Evolutionary conservation across 2,329 filamentous ascomycete genomes (phyloP).

Genomic region (Cladosporium phlei): DNA sequence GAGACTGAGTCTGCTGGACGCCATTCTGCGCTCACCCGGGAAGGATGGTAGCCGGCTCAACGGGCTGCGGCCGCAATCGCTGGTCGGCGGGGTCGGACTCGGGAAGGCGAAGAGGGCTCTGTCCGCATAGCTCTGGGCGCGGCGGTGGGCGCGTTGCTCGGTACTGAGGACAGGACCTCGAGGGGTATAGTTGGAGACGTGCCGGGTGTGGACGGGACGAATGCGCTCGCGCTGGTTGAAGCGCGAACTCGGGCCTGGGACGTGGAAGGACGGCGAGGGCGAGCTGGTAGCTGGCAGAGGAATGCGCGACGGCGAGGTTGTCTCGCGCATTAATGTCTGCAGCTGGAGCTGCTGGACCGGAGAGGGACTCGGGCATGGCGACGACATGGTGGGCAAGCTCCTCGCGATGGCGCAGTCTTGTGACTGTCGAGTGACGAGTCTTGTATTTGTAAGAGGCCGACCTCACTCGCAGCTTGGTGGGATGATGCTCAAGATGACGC

Average conservation of each 20-base stretch:
- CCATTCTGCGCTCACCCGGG: conserved; percentile 17
- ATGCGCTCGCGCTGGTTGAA: conserved; percentile 27
- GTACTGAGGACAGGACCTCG: conserved; percentile 26
- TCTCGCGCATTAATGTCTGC: too few species aligned
- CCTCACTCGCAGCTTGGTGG: too few species aligned
- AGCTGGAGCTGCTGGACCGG: too few species aligned
- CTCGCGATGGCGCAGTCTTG: too few species aligned
- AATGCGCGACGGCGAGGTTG: conserved; percentile 14
- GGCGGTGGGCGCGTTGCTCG: conserved; percentile 26
- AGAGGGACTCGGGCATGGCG: too few species aligned
- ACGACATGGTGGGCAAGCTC: conserved; percentile 13
- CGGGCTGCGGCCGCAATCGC: conserved; percentile 8
- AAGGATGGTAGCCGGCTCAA: conserved; percentile 8
- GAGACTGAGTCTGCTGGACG: conserved; percentile 17
- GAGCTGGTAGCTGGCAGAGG: conserved; percentile 2
- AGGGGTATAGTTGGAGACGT: conserved; percentile 18
- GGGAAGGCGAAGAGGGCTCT: neutral
- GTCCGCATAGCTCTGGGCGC: conserved; percentile 19
- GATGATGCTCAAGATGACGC: too few species aligned
- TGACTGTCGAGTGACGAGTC: too few species aligned
- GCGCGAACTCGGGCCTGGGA: conserved; percentile 28
- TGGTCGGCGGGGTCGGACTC: conserved; percentile 16
- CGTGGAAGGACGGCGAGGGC: neutral
- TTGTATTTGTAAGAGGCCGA: too few species aligned
- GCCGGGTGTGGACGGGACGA: conserved; percentile 8